A percentile compares a stretch with the other conserved stretches of the same genome.
Conservation (phyloP, 148 eudicot species). For the Vaccinium vitisidaea region DNA sequence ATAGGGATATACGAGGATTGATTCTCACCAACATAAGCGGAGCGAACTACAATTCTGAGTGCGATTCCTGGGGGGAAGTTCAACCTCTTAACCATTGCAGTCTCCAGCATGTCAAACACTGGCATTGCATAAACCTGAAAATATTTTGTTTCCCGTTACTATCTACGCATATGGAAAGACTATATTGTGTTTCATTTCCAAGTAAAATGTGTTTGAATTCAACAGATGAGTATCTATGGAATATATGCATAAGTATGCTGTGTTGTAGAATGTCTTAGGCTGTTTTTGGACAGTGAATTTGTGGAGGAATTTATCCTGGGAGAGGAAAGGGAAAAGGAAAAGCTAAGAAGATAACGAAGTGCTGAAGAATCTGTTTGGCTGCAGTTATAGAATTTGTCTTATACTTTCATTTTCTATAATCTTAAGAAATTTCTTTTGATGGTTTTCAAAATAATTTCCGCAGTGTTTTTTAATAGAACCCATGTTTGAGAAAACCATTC, state of each 20-base stretch:
- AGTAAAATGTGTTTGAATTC: background rate
- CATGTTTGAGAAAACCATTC: no score
- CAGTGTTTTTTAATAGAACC: no score
- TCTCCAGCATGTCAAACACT: constrained; percentile 69
- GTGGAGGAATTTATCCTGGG: background rate
- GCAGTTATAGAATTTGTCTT: no score
- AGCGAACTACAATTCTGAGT: constrained; percentile 63
- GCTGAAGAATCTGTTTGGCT: background rate
- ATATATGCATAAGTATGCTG: background rate
- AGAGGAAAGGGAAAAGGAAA: background rate
- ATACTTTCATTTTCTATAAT: no score
- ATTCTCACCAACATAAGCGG: constrained; percentile 73
- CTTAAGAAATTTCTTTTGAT: no score
- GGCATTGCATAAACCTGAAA: constrained; percentile 93
- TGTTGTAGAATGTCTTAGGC: background rate
- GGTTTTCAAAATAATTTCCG: no score
- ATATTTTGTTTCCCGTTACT: background rate
- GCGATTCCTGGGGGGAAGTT: constrained; percentile 48
- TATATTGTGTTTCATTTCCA: background rate
- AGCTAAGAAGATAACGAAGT: background rate
- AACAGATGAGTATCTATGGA: background rate
- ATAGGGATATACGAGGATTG: background rate
- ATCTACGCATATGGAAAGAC: background rate
- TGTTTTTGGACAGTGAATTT: background rate
- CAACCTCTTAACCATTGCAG: constrained; percentile 33